A percentile compares a stretch with the other conserved stretches of the same genome.
Conservation (phyloP, 352 stramenopile species). For the Globisporangium heterothallicum region DNA sequence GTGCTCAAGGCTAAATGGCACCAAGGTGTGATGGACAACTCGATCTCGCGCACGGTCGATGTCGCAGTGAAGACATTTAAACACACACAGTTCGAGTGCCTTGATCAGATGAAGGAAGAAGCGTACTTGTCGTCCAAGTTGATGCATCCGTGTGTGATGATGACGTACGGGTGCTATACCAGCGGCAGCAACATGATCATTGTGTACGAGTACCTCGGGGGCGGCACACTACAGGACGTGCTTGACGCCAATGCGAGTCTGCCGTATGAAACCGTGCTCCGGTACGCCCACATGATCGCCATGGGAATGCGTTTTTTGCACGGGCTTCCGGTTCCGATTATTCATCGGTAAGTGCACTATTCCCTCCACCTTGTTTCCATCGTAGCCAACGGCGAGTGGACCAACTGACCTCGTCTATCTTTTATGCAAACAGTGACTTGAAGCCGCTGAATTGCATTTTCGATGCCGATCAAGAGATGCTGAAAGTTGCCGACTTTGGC, state of each 20-base stretch:
- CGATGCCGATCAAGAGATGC: constrained; percentile 63
- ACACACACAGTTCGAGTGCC: constrained; percentile 63
- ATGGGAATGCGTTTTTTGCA: constrained; percentile 82
- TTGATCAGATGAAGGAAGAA: constrained; percentile 81
- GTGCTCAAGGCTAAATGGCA: constrained; percentile 71
- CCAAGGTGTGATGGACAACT: constrained; percentile 41
- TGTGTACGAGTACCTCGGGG: constrained; percentile 75
- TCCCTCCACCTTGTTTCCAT: neutral
- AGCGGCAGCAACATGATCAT: constrained; percentile 77
- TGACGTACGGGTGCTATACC: constrained; percentile 81
- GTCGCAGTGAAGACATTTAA: constrained; percentile 84
- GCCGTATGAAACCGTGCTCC: constrained; percentile 58
- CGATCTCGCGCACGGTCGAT: constrained; percentile 41
- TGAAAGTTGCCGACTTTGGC: constrained; percentile 80
- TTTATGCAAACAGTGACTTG: constrained; percentile 31
- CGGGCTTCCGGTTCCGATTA: constrained; percentile 62
- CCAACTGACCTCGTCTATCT: neutral
- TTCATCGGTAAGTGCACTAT: constrained; percentile 39
- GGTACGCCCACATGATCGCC: constrained; percentile 76
- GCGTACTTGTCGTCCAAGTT: constrained; percentile 75
- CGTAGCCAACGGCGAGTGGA: neutral
- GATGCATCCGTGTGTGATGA: constrained; percentile 77
- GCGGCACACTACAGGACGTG: constrained; percentile 74
- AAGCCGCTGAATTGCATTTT: constrained; percentile 85
- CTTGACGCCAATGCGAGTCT: constrained; percentile 45